Conservation (phyloP, 352 stramenopile genomes). For the Pythium phragmitis region DNA sequence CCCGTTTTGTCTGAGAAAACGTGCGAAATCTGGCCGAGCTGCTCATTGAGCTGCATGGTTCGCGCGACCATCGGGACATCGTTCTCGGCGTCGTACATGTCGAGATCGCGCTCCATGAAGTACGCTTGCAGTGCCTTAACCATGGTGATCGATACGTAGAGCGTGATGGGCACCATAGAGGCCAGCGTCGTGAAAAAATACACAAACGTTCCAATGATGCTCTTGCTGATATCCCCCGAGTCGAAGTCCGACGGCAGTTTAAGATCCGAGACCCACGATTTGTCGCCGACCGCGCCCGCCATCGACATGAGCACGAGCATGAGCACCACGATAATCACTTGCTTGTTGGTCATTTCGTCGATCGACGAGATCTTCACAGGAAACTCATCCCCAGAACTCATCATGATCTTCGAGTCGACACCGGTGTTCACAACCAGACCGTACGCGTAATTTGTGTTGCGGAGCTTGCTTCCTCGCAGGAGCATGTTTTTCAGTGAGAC, state of each 20-base stretch:
- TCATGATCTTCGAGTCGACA: slow-evolving; percentile 92
- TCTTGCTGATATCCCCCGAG: slow-evolving; percentile 32
- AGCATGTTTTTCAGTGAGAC: slow-evolving; percentile 89
- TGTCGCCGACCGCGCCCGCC: slow-evolving; percentile 58
- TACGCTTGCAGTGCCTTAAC: slow-evolving; percentile 88
- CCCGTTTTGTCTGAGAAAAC: slow-evolving; percentile 96
- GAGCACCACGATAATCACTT: slow-evolving; percentile 80
- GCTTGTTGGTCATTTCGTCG: slow-evolving; percentile 84
- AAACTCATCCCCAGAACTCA: slow-evolving; percentile 84
- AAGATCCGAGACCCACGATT: slow-evolving; percentile 46
- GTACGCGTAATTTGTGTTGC: slow-evolving; percentile 88
- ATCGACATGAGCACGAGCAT: slow-evolving; percentile 73
- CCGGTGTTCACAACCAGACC: slow-evolving; percentile 93
- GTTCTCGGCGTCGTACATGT: slow-evolving; percentile 83
- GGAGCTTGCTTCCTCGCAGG: slow-evolving; percentile 86
- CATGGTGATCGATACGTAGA: slow-evolving; percentile 89
- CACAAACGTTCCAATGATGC: slow-evolving; percentile 65
- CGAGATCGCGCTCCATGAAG: slow-evolving; percentile 83
- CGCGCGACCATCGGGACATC: slow-evolving; percentile 73
- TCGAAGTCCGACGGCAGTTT: slow-evolving; percentile 39
- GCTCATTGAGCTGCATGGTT: slow-evolving; percentile 88
- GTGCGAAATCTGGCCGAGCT: slow-evolving; percentile 93
- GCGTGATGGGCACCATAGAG: slow-evolving; percentile 86
- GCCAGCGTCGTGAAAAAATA: slow-evolving; percentile 86
- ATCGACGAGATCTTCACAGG: slow-evolving; percentile 83